Percentiles rank a stretch among this genome's conserved stretches.
phyloP scores from a whole-genome alignment of 441 rosid genomes.

The Populus trichocarpa region DNA sequence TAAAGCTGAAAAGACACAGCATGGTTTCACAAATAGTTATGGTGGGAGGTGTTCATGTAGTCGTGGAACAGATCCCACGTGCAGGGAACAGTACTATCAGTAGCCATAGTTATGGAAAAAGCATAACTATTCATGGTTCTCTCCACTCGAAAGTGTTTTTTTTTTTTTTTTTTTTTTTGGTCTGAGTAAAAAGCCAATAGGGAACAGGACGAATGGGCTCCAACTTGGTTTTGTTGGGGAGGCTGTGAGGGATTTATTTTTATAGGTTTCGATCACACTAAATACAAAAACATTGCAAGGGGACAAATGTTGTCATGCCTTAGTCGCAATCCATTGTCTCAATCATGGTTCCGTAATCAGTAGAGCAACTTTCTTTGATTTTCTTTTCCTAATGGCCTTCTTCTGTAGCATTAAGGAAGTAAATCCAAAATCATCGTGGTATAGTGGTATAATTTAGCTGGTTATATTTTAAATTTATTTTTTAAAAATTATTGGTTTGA shows the following conservation, averaged over 20 bases:
- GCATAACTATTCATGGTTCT: neutral
- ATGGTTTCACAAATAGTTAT: neutral
- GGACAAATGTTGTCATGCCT: slow-evolving; percentile 6
- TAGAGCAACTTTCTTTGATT: neutral
- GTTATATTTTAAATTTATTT: too few species aligned
- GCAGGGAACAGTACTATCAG: slow-evolving; percentile 8
- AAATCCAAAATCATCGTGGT: too few species aligned
- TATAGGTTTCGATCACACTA: neutral
- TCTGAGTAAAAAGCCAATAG: neutral
- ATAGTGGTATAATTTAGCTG: too few species aligned
- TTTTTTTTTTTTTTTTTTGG: neutral
- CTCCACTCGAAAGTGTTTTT: neutral
- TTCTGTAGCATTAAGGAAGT: too few species aligned
- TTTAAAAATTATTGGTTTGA: too few species aligned
- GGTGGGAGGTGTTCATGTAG: too few species aligned
- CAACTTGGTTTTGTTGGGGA: neutral
- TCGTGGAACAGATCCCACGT: slow-evolving; percentile 11
- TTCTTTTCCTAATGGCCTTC: too few species aligned
- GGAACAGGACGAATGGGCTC: neutral
- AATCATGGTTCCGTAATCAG: slow-evolving; percentile 12
- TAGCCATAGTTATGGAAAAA: neutral
- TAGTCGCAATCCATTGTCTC: slow-evolving; percentile 9
- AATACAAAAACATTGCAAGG: slow-evolving; percentile 4
- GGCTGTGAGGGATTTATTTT: neutral
- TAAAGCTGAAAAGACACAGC: neutral